A percentile compares a stretch with the other conserved stretches of the same genome.
phyloP scores from a whole-genome alignment of 148 eudicot genomes.

The Heliosperma pusillum region DNA sequence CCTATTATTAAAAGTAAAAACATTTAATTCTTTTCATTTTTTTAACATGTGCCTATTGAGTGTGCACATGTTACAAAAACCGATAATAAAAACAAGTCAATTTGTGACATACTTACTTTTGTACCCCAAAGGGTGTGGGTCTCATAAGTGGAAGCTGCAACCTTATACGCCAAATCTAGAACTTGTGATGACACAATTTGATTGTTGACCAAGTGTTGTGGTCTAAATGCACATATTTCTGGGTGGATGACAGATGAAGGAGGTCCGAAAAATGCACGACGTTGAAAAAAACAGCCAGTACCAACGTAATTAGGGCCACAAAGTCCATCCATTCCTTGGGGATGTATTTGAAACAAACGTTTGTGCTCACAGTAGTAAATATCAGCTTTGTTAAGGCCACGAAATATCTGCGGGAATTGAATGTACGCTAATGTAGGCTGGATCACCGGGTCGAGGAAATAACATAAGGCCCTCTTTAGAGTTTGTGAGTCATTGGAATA shows the following conservation, averaged over 20 bases:
- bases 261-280: constrained; percentile 53
- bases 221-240: constrained; percentile 27
- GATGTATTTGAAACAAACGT: constrained; percentile 40
- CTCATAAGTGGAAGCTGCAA: constrained; percentile 38
- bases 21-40: no score
- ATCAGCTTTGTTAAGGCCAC: constrained; percentile 53
- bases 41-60: no score
- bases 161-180: constrained; percentile 33
- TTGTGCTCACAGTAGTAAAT: constrained; percentile 51
- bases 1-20: no score
- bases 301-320: constrained; percentile 72
- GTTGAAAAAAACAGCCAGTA: constrained; percentile 59
- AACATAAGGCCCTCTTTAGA: constrained; percentile 52
- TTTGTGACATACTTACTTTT: constrained; percentile 25
- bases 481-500: constrained; percentile 75
- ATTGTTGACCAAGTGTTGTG: constrained; percentile 8
- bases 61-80: no score
- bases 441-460: constrained; percentile 37
- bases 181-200: constrained; percentile 28
- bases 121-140: constrained; percentile 39
- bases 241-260: constrained; percentile 31
- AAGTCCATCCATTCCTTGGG: constrained; percentile 69
- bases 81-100: background rate
- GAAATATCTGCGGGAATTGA: constrained; percentile 71
- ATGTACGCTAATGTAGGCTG: constrained; percentile 44